These are phyloP conservation scores for Colletotrichum limetticola DNA, from an alignment of 2,329 filamentous ascomycete genomes.

Conservation along the genomic window DNA sequence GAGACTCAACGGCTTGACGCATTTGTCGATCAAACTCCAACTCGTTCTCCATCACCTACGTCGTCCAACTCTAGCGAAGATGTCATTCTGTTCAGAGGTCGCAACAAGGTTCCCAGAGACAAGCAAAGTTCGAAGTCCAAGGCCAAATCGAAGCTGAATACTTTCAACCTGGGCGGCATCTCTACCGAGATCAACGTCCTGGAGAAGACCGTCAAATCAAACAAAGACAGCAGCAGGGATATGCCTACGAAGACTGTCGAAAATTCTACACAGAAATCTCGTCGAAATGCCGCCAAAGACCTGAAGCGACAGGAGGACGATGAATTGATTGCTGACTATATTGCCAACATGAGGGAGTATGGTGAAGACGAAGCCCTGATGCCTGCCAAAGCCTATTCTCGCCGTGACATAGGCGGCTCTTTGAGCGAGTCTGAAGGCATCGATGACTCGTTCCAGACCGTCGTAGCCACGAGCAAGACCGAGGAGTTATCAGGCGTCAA, in stretches of 20 bases:
- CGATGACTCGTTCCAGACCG: conserved; percentile 38
- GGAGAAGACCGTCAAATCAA: conserved; percentile 35
- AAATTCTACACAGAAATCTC: neutral
- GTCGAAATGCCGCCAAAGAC: neutral
- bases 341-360: conserved; percentile 70
- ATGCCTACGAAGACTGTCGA: too few species aligned
- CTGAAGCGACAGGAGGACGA: conserved; percentile 57
- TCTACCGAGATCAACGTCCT: conserved; percentile 46
- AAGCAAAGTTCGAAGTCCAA: conserved; percentile 38
- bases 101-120: conserved; percentile 40
- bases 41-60: conserved; percentile 34
- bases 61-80: conserved; percentile 72
- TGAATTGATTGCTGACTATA: conserved; percentile 74
- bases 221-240: conserved; percentile 26
- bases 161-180: conserved; percentile 41
- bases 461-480: neutral
- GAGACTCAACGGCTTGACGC: conserved; percentile 38
- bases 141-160: conserved; percentile 38
- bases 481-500: neutral
- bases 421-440: conserved; percentile 37
- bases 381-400: conserved; percentile 66
- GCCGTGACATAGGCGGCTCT: conserved; percentile 41
- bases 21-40: neutral
- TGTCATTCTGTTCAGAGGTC: conserved; percentile 74
- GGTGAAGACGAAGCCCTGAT: conserved; percentile 69